Base-by-base conservation (phyloP, 352 stramenopile genomes). In the Globisporangium abappressorium region DNA sequence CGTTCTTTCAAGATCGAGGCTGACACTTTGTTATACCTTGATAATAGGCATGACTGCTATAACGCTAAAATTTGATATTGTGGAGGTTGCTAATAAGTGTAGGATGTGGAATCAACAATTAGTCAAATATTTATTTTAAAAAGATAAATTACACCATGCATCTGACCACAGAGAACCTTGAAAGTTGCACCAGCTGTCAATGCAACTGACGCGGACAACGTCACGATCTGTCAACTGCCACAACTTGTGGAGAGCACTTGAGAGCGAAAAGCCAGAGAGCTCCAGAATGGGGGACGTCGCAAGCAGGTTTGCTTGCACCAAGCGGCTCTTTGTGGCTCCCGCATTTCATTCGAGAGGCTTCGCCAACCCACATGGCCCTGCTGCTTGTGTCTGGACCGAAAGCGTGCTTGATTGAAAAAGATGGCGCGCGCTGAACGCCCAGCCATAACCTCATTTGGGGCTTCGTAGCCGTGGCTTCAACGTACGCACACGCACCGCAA, bases 181-280 rank as follows among this genome's bases (percentile, higher is more conserved):
- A 58, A 58, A 58, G 53, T 22, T 59, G 28, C 54, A 59, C 12
- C 18, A 41, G 26, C 54, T 59, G 54, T 59, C 54, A 59, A 8
- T 2, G 49, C 47, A 22, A 57, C 22, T 57, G 51, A 57, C 51
- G 51, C n/a, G 5, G 38, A 47, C 38, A 49, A 49, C 41, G 3
- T 58, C 53, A 36, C 53, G 53, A 58, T 58, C 53, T n/a, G 14
- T 58, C 53, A 58, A 58, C 26, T 5, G 15, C 38, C 14, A 20
- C 34, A 41, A 9, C 34, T 9, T 18, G 38, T 43, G 36, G 12
- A 14, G 9, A 43, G 36, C 38, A 7, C 12, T 46, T 49, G 41
- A 6, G 53, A 34, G 30, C 15, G 6, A 36, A 34, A 28, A 58
- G 53, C 26, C 26, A 38, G 26, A 58, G 53, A 58, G 53, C 26